Evolutionary conservation across 2,329 filamentous ascomycete species (phyloP).

Genomic region (Pseudogymnoascus sp.): DNA sequence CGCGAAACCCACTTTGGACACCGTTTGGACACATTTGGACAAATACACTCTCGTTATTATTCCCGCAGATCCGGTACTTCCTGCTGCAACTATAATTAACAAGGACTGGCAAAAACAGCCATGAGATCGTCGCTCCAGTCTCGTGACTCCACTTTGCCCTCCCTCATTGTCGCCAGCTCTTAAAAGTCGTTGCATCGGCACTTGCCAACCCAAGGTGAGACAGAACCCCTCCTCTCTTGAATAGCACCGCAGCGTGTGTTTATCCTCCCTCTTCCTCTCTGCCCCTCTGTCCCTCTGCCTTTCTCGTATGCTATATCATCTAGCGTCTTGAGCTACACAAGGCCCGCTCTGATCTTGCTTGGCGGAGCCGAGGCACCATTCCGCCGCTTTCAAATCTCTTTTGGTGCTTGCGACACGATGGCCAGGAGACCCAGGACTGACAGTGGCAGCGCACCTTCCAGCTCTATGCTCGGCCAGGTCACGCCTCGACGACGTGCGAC

Average conservation of each 20-base stretch:
- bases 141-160: constrained; percentile 6
- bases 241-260: not conserved
- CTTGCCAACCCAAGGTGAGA: constrained; percentile 9
- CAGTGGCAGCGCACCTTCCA: constrained; percentile 28
- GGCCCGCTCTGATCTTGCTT: constrained; percentile 10
- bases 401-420: constrained; percentile 21
- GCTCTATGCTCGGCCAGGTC: constrained; percentile 35
- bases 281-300: not conserved
- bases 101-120: constrained; percentile 2
- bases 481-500: constrained; percentile 37
- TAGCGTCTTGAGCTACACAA: not conserved
- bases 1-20: constrained; percentile 1
- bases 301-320: constrained; percentile 6
- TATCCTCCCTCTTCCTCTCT: not conserved
- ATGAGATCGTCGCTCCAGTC: constrained; percentile 5
- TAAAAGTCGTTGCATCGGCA: constrained; percentile 10
- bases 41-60: constrained; percentile 7
- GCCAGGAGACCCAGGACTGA: constrained; percentile 30
- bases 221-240: constrained; percentile 8
- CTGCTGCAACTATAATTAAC: constrained; percentile 10
- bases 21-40: not conserved
- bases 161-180: constrained; percentile 1
- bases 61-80: constrained; percentile 8
- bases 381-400: constrained; percentile 2
- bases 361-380: constrained; percentile 1